Evolutionary conservation across 495 filamentous ascomycete species (phyloP).

Genomic region (Hyaloscypha finlandica): DNA sequence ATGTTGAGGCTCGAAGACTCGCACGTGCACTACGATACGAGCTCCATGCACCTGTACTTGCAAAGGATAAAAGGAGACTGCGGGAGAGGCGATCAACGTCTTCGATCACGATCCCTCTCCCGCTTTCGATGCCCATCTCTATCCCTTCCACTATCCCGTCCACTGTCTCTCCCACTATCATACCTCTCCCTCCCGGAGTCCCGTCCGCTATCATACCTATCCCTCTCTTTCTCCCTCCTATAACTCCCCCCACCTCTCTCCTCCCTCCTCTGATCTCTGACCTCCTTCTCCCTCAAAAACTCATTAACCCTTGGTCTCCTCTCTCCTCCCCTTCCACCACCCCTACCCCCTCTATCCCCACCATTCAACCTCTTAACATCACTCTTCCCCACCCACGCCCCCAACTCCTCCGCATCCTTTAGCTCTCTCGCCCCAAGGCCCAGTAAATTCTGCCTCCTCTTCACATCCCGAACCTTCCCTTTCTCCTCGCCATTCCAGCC

Average conservation of each 20-base stretch:
- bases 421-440: constrained; percentile 81
- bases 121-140: constrained; percentile 20
- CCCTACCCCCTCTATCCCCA: constrained; percentile 45
- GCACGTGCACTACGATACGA: constrained; percentile 23
- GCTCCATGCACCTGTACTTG: background rate
- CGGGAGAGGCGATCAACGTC: constrained; percentile 3
- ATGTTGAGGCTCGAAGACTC: background rate
- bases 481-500: constrained; percentile 88
- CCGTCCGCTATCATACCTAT: constrained; percentile 21
- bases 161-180: constrained; percentile 19
- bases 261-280: constrained; percentile 35
- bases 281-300: constrained; percentile 46
- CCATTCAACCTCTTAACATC: constrained; percentile 49
- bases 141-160: constrained; percentile 11
- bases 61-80: background rate
- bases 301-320: constrained; percentile 42
- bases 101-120: constrained; percentile 16
- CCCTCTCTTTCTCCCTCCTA: constrained; percentile 26
- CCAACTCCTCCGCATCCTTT: constrained; percentile 73
- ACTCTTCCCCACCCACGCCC: constrained; percentile 64
- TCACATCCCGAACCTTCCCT: constrained; percentile 43
- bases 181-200: background rate
- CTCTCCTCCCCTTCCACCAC: constrained; percentile 36
- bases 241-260: constrained; percentile 35
- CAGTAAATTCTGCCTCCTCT: constrained; percentile 74